Conservation (phyloP, 495 filamentous ascomycete species). For the Saxophila tyrrhenica region DNA sequence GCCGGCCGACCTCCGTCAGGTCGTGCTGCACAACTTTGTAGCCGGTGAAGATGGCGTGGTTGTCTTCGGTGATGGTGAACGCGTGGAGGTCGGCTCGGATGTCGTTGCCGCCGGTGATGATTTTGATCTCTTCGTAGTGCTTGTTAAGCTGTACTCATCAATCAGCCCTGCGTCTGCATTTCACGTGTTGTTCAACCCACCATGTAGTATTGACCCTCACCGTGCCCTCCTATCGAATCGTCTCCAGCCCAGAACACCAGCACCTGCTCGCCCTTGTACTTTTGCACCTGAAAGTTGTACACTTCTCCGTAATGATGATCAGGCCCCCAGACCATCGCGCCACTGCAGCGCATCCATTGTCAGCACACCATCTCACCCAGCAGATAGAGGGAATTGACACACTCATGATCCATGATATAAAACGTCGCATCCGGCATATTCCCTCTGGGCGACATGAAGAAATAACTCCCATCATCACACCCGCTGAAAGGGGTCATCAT, state of each 20-base stretch:
- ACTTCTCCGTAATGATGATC: slow-evolving; percentile 7
- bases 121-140: slow-evolving; percentile 37
- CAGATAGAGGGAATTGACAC: background rate
- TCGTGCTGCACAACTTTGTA: slow-evolving; percentile 15
- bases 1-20: slow-evolving; percentile 3
- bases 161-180: background rate
- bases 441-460: slow-evolving; percentile 16
- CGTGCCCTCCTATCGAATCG: slow-evolving; percentile 38
- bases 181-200: slow-evolving; percentile 22
- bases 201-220: slow-evolving; percentile 40
- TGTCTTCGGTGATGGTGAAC: slow-evolving; percentile 15
- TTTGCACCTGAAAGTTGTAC: slow-evolving; percentile 18
- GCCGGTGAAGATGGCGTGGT: slow-evolving; percentile 21
- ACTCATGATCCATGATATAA: slow-evolving; percentile 9
- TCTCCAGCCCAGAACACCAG: slow-evolving; percentile 43
- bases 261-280: slow-evolving; percentile 15
- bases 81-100: slow-evolving; percentile 17
- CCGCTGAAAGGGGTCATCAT: slow-evolving; percentile 6
- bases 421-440: background rate
- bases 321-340: slow-evolving; percentile 9
- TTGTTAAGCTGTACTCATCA: slow-evolving; percentile 33
- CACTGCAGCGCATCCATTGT: background rate
- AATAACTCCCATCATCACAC: slow-evolving; percentile 15
- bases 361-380: background rate
- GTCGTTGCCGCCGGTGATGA: slow-evolving; percentile 28